Evolutionary conservation across 805 yeast genomes (phyloP).

Genomic region (Saturnispora zaruensis): DNA sequence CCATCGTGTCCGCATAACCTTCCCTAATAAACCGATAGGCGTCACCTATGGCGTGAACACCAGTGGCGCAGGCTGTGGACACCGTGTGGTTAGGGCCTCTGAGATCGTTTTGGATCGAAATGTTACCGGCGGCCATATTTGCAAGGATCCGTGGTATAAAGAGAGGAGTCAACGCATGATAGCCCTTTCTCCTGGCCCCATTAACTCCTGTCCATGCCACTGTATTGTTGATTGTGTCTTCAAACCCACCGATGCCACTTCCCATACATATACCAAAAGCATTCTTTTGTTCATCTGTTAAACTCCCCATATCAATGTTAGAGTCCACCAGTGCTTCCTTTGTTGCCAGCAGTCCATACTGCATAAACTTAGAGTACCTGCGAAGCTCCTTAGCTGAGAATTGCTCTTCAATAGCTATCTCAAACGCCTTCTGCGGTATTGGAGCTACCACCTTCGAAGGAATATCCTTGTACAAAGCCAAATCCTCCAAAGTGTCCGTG

Average conservation of each 20-base stretch:
- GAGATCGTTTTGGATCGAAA: slow-evolving; percentile 68
- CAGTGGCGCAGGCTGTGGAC: slow-evolving; percentile 96
- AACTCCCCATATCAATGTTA: slow-evolving; percentile 33
- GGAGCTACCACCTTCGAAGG: slow-evolving; percentile 73
- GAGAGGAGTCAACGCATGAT: slow-evolving; percentile 71
- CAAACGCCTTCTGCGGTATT: slow-evolving; percentile 43
- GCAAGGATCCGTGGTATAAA: slow-evolving; percentile 76
- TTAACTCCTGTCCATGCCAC: slow-evolving; percentile 31
- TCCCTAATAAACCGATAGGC: slow-evolving; percentile 72
- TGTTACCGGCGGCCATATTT: slow-evolving; percentile 92
- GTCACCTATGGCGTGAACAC: slow-evolving; percentile 89
- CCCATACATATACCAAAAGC: slow-evolving; percentile 78
- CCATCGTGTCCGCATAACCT: slow-evolving; percentile 77
- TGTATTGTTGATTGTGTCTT: slow-evolving; percentile 59
- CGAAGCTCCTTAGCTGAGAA: slow-evolving; percentile 42
- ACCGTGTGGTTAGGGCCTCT: slow-evolving; percentile 84
- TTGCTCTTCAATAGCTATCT: slow-evolving; percentile 25
- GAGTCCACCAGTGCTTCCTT: slow-evolving; percentile 72
- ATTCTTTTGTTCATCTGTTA: slow-evolving; percentile 27
- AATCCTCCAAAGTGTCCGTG: slow-evolving; percentile 36
- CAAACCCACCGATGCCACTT: slow-evolving; percentile 84
- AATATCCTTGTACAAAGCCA: slow-evolving; percentile 40
- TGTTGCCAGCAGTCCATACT: slow-evolving; percentile 71
- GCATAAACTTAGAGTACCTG: slow-evolving; percentile 63
- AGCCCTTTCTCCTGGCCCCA: slow-evolving; percentile 34